phyloP scores from a whole-genome alignment of 2,329 filamentous ascomycete genomes.

The Aspergillus sergii region DNA sequence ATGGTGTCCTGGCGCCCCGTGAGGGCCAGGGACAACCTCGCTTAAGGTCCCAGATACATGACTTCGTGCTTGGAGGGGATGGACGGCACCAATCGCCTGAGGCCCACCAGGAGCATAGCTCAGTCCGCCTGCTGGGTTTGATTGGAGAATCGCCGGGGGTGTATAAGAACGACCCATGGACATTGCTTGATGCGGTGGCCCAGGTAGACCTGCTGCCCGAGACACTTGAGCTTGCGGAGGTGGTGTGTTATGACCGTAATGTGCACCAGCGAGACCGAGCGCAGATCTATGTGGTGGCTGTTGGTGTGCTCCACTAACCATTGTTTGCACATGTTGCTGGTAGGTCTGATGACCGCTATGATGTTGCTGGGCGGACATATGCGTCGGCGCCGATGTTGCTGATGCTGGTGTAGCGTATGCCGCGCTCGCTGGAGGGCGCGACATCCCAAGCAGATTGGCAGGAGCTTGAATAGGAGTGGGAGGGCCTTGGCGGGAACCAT shows the following conservation, averaged over 20 bases:
- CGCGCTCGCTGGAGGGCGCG: constrained; percentile 28
- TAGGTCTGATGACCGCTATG: constrained; percentile 32
- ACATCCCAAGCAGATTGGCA: constrained; percentile 30
- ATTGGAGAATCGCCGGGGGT: constrained; percentile 39
- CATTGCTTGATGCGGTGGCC: constrained; percentile 29
- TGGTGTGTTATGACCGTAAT: constrained; percentile 39
- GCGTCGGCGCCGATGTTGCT: constrained; percentile 26
- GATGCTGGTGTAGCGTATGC: constrained; percentile 31
- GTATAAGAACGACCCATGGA: constrained; percentile 42
- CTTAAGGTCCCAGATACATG: constrained; percentile 24
- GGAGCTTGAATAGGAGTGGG: constrained; percentile 35
- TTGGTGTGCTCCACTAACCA: constrained; percentile 41
- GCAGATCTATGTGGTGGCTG: constrained; percentile 37
- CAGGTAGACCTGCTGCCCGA: constrained; percentile 26
- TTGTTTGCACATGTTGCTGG: constrained; percentile 42
- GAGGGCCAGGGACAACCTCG: constrained; percentile 26
- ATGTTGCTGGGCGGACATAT: constrained; percentile 23
- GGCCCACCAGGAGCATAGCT: constrained; percentile 32
- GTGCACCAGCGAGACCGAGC: constrained; percentile 30
- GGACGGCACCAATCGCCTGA: constrained; percentile 24
- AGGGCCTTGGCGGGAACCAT: constrained; percentile 35
- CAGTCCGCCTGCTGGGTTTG: constrained; percentile 30
- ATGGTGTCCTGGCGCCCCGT: constrained; percentile 30
- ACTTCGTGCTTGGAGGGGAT: constrained; percentile 32
- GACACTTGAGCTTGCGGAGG: constrained; percentile 33